Conservation (phyloP, 208 protist genomes). For the Histomonas meleagridis region DNA sequence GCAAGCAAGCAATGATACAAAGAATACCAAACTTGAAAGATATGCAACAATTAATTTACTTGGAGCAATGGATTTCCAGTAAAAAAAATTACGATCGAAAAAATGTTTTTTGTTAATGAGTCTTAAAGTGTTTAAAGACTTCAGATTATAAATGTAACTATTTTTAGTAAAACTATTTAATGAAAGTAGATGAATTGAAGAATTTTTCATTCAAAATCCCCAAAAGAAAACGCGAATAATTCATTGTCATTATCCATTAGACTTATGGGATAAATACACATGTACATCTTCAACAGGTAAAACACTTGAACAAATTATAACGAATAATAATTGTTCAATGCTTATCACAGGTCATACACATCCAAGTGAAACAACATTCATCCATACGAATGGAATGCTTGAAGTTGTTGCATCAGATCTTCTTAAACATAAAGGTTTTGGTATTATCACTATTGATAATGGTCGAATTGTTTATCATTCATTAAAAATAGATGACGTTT, state of each 20-base stretch:
- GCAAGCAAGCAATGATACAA: no score
- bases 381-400: background rate
- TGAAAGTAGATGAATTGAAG: no score
- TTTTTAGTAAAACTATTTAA: no score
- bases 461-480: background rate
- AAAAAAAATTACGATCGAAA: no score
- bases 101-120: no score
- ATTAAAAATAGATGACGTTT: background rate
- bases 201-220: no score
- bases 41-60: no score
- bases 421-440: background rate
- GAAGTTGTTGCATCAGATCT: conserved; percentile 4
- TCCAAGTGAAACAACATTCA: background rate
- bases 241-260: background rate
- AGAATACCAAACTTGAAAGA: no score
- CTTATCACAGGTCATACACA: background rate
- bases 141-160: no score
- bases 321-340: background rate
- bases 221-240: no score
- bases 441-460: background rate
- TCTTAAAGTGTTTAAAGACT: no score
- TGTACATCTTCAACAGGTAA: background rate
- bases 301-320: background rate
- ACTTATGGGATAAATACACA: background rate
- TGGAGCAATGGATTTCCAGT: no score